Evolutionary conservation across 345 rosid species (phyloP).

Genomic region (Trapa bicornis): DNA sequence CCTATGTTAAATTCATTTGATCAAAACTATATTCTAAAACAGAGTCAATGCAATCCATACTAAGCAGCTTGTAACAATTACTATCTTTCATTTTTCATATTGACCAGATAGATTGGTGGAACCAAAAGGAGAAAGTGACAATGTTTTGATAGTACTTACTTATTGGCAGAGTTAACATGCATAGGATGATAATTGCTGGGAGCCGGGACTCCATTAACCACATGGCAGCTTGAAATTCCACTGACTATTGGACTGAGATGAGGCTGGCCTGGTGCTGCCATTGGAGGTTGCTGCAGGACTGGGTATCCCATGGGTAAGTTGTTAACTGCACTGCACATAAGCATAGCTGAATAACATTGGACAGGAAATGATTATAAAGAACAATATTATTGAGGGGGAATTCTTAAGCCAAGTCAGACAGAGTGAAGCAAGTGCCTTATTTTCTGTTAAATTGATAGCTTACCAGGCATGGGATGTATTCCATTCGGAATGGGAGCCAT

Average conservation of each 20-base stretch:
- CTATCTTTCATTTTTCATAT: not conserved
- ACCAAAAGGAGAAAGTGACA: not conserved
- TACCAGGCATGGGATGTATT: conserved; percentile 87
- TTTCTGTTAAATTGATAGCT: conserved; percentile 11
- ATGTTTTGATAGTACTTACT: conserved; percentile 36
- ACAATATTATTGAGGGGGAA: not conserved
- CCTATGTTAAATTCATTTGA: not conserved
- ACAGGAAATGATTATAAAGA: conserved; percentile 1
- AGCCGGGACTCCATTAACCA: conserved; percentile 95
- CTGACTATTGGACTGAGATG: conserved; percentile 66
- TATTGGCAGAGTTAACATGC: conserved; percentile 70
- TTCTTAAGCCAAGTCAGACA: not conserved
- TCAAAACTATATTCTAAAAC: not conserved
- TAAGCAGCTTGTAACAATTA: not conserved
- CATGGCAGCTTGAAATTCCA: conserved; percentile 90
- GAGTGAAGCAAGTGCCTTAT: not conserved
- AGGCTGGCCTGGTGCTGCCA: conserved; percentile 71
- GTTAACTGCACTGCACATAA: conserved; percentile 81
- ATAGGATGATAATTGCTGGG: conserved; percentile 77
- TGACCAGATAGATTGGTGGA: not conserved
- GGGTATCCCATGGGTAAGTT: conserved; percentile 97
- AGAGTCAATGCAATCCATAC: not conserved
- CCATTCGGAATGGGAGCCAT: conserved; percentile 80
- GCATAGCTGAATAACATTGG: conserved; percentile 33
- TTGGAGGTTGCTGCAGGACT: conserved; percentile 77